Base-by-base conservation (phyloP, 768 basidiomycete genomes). In the Lactarius deliciosus region DNA sequence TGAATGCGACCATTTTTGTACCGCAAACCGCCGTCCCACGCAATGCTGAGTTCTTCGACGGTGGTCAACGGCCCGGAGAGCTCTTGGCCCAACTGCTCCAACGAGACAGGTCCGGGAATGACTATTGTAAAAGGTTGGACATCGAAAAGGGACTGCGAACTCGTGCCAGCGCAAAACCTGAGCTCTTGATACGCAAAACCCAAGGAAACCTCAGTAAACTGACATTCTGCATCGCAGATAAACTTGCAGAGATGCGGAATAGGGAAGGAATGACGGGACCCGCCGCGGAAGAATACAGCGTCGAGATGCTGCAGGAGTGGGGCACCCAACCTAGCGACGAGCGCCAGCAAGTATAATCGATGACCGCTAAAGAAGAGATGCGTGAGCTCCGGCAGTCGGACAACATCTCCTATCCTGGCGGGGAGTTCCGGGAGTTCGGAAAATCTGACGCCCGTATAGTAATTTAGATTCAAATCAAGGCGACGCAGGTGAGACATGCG, bases 171-270 rank as follows among this genome's bases (percentile, higher is more conserved):
- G n/a, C 10, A 11, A 47, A 47, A 47, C 9, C 3, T 11, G 45
- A 47, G 10, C 5, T 9, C 1, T 7, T 0, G 9, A 9, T 11
- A 0, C 45, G 0, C 8, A 45, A 47, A 3, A 11, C 4, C n/a
- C 45, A 47, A 47, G 0, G 9, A 10, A 22, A 47, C n/a, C 8
- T 10, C 9, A 47, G 45, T 47, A 22, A 47, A 45, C 2, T 15
- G 32, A 28, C 7, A 25, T 9, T 56, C 32, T 18, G 61, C 16
- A 9, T 47, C 55, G 18, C 16, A 5, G 20, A 61, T 36, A 41
- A 66, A 50, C 43, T 53, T 30, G 25, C 41, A 3, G 28, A 66
- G 28, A 36, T 40, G 28, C 8, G 36, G 28, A 47, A 57, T 16
- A 18, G 60, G n/a, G 25, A n/a, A 6, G 5, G n/a, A n/a, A 8